A percentile compares a stretch with the other conserved stretches of the same genome.
These are phyloP conservation scores for Entomortierella chlamydospora DNA, from an alignment of 192 early-diverging fungal species.

Conservation along the genomic window DNA sequence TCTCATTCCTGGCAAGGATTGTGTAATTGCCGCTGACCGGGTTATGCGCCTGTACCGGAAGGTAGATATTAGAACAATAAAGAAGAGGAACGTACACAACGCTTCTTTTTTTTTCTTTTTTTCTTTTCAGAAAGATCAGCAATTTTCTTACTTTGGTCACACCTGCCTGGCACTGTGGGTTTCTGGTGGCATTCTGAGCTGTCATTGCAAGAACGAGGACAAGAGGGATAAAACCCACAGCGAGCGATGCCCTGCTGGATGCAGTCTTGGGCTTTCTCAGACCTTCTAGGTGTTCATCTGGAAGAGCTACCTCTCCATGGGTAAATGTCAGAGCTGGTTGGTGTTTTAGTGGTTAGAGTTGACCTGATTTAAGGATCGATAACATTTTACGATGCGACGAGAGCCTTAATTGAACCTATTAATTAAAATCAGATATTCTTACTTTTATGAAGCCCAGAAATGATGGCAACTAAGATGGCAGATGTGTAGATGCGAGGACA, in stretches of 20 bases:
- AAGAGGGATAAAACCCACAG: constrained; percentile 53
- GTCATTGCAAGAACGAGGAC: constrained; percentile 44
- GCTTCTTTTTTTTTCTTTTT: too few species aligned
- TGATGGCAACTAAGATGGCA: constrained; percentile 42
- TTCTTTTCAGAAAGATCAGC: too few species aligned
- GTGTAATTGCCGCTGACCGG: constrained; percentile 31
- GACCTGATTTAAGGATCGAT: neutral
- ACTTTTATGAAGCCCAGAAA: constrained; percentile 53
- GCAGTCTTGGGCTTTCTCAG: constrained; percentile 18
- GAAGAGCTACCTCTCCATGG: constrained; percentile 57
- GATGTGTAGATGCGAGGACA: constrained; percentile 51
- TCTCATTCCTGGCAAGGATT: constrained; percentile 81
- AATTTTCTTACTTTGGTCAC: constrained; percentile 50
- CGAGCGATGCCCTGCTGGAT: constrained; percentile 18
- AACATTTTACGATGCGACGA: neutral
- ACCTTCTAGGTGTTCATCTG: constrained; percentile 47
- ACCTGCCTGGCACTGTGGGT: constrained; percentile 64
- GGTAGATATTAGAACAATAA: too few species aligned
- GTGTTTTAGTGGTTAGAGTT: neutral
- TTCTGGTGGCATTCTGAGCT: constrained; percentile 54
- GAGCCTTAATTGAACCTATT: too few species aligned
- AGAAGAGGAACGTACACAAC: too few species aligned
- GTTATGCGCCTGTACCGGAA: constrained; percentile 41
- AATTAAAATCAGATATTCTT: too few species aligned
- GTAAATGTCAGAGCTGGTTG: constrained; percentile 36